Evolutionary conservation across 208 protist species (phyloP), one percentile per base, ranked within the genome.

Genomic region (Spongospora subterranea): DNA sequence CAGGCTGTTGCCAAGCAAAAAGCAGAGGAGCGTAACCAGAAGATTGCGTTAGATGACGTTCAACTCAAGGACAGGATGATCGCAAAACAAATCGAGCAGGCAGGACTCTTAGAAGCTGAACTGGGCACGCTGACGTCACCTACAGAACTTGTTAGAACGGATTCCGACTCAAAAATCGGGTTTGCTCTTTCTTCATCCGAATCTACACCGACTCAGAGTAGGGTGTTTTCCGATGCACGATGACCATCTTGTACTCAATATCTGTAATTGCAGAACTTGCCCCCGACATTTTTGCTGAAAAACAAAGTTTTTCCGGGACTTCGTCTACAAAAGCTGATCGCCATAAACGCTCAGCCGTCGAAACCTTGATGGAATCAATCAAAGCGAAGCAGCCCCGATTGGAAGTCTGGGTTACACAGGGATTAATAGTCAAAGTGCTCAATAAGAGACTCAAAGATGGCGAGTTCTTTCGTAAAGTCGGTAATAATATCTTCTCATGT

Each of bases 381-480:
- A 0, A 53, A 0, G 40, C 89, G 0, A 40, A 41, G 0, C 54
- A 1, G 0, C 46, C 39, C 32, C 45, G 71, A 45, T 45, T 38
- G 0, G 46, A 77, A 17, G 32, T 91, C 20, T 91, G 90, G 90
- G 32, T 89, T 32, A 32, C 91, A 54, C 60, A 45, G 88, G 77
- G 71, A 24, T 32, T 96, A 13, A 77, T 96, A 13, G 93, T 96
- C 24, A 95, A 95, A 77, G 66, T 95, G 20, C 88, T 95, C 24
- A 90, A 93, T 53, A 95, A 95, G 89, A 46, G 65, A 46, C 60
- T 96, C 13, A 39, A 13, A 53, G 77, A 92, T 40, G 94, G 93
- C 0, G 46, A 76, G 39, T 95, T 93, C 50, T 95, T 95, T 91
- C 95, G 95, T 82, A 41, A 96, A 77, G 94, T 89, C 20, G n/a